Evolutionary conservation across 1,284 basidiomycete genomes (phyloP), one percentile per base, ranked within the genome.

Genomic region (Cryptococcus jaspeensis): DNA sequence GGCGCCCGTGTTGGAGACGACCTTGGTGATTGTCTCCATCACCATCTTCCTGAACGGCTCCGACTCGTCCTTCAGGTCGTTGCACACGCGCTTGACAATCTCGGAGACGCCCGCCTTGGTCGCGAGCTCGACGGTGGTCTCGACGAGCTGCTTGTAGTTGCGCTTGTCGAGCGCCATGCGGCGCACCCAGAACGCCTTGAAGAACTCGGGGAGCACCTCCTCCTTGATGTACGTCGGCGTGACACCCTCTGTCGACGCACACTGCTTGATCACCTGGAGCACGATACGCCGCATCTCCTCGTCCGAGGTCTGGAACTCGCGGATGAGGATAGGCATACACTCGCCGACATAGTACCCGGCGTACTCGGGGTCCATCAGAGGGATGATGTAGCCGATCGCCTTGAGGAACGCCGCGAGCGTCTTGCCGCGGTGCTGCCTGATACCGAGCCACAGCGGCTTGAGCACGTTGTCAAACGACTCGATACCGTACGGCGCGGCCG

Each of bases 231-330:
- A 98, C 35, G 85, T 83, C 3, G 92, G 85, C 0, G 91, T 92
- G 40, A 97, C 94, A 80, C 93, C 94, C 71, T 99, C 96, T 0
- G 96, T 99, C 7, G 91, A 90, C 39, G 96, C 92, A 73, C 96
- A 99, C 76, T 99, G 95, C 79, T 98, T 96, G 71, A 99, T 94
- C 53, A 99, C 96, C 77, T 99, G 98, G 51, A 99, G 81, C 3
- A 99, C 95, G 66, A 99, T 99, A 83, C 98, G 96, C 82, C 98
- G 96, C 96, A 99, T 99, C 81, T 99, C 96, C 78, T 99, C 96
- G 75, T 99, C 96, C 9, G 95, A 96, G 6, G 92, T 97, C 77
- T 96, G 94, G 82, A 99, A 99, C 80, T 99, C 96, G 74, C 96
- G 91, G 62, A 99, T 99, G 59, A 99, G 86, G 74, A 97, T 96